Base-by-base conservation (phyloP, 257 asterid genomes). In the Haberlea rhodopensis region DNA sequence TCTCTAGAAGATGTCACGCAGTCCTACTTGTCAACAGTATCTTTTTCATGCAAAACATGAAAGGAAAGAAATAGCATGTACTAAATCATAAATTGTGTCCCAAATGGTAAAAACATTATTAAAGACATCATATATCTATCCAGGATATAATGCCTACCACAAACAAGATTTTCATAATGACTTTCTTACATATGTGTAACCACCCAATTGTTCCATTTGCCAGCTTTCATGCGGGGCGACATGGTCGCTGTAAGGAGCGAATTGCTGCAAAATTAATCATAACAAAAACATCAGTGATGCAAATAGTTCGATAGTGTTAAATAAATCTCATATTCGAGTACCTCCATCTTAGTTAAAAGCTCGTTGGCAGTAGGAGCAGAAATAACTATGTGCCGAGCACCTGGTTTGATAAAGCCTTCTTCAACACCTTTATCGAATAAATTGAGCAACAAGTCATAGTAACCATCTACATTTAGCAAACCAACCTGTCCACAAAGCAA, bases 151-250 rank as follows among this genome's bases (percentile, higher is more conserved):
- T 15, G 82, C 85, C 85, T 81, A 72, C 83, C 80, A 73, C 57
- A 51, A 51, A 79, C 63, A 59, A 67, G 75, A 64, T 74, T 62
- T 71, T 61, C 73, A 66, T 73, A 79, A 55, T 40, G 79, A 70
- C 62, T 76, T 68, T 60, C 81, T 74, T 58, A 73, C 78, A 16
- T 75, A 65, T 19, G 94, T 85, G 72, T 84, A 84, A 63, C 60
- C 57, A 25, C 82, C 89, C 66, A 89, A 81, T 61, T 84, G 72
- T 82, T 79, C 85, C 86, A 80, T 84, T 73, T 90, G 75, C 96
- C 99, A 94, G 95, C 92, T 87, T 67, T 94, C 99, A 40, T 86
- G 95, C 60, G 99, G 87, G 65, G 99, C 96, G 19, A 87, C 88
- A 43, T 84, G 84, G 51, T 80, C 97, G 52, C 79, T 68, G 31